A percentile compares a stretch with the other conserved stretches of the same genome.
Conservation (phyloP, 2,329 filamentous ascomycete species). For the Alternaria triticina region DNA sequence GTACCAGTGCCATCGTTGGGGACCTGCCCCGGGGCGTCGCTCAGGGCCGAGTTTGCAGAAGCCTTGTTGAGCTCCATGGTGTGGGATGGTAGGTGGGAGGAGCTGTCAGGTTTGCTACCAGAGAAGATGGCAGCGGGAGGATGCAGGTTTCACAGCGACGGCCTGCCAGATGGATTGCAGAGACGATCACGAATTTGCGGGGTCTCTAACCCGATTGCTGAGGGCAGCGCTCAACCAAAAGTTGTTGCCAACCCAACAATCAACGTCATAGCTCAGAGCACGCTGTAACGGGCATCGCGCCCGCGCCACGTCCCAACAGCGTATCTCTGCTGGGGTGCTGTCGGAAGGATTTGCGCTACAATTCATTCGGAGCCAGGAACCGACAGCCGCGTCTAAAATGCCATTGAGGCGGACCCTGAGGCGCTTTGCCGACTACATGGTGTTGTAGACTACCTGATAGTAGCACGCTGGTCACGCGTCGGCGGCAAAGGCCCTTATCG, state of each 20-base stretch:
- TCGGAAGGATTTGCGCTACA: constrained; percentile 26
- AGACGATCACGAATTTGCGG: constrained; percentile 37
- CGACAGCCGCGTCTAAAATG: neutral
- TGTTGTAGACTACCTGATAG: neutral
- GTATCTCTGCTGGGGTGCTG: constrained; percentile 1
- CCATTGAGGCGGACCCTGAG: neutral
- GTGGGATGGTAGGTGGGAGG: constrained; percentile 18
- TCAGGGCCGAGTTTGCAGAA: constrained; percentile 53
- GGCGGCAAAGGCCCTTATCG: constrained; percentile 18
- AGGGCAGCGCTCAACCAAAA: constrained; percentile 42
- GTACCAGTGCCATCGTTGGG: constrained; percentile 76
- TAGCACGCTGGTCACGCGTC: neutral
- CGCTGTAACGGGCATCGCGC: constrained; percentile 27
- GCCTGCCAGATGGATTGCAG: neutral
- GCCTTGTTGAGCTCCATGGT: constrained; percentile 52
- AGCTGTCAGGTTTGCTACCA: constrained; percentile 12
- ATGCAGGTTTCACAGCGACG: constrained; percentile 13
- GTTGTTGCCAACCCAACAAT: constrained; percentile 26
- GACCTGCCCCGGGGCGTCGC: constrained; percentile 57
- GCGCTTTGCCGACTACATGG: neutral
- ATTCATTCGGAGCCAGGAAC: constrained; percentile 14
- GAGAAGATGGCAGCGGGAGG: constrained; percentile 1
- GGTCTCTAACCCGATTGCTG: constrained; percentile 37
- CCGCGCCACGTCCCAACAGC: constrained; percentile 34
- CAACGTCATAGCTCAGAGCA: constrained; percentile 42